phyloP scores from a whole-genome alignment of 345 rosid genomes.

The Salix dunnii region DNA sequence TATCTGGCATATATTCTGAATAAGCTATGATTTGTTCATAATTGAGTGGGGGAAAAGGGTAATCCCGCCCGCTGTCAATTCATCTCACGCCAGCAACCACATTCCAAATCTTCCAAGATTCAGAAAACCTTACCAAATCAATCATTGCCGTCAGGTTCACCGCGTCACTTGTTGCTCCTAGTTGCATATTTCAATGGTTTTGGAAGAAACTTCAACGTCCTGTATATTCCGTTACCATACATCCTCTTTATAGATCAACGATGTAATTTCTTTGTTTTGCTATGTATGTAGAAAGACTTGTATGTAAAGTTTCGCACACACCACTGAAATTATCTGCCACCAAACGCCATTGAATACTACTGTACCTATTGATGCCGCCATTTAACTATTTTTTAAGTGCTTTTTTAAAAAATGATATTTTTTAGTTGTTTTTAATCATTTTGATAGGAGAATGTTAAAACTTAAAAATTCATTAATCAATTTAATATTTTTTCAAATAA shows the following conservation, averaged over 20 bases:
- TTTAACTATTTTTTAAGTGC: too few relatives aligned
- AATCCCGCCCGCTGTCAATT: not conserved
- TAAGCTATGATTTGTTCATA: too few relatives aligned
- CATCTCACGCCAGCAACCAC: not conserved
- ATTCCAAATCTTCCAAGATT: not conserved
- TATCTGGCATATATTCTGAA: not conserved
- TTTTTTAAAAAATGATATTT: too few relatives aligned
- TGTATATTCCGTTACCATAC: not conserved
- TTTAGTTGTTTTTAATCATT: too few relatives aligned
- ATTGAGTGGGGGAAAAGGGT: too few relatives aligned
- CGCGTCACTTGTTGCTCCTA: not conserved
- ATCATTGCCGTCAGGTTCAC: not conserved
- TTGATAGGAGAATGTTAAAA: too few relatives aligned
- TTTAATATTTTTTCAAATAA: too few relatives aligned
- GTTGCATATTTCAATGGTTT: not conserved
- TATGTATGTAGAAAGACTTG: not conserved
- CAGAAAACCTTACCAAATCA: not conserved
- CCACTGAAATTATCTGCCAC: too few relatives aligned
- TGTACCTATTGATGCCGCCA: too few relatives aligned
- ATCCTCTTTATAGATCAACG: not conserved
- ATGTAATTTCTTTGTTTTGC: too few relatives aligned
- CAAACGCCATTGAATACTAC: not conserved
- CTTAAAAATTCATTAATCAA: too few relatives aligned
- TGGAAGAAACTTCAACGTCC: not conserved
- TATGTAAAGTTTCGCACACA: not conserved